Conservation (phyloP, 2,329 filamentous ascomycete species). For the Fusarium sp. region DNA sequence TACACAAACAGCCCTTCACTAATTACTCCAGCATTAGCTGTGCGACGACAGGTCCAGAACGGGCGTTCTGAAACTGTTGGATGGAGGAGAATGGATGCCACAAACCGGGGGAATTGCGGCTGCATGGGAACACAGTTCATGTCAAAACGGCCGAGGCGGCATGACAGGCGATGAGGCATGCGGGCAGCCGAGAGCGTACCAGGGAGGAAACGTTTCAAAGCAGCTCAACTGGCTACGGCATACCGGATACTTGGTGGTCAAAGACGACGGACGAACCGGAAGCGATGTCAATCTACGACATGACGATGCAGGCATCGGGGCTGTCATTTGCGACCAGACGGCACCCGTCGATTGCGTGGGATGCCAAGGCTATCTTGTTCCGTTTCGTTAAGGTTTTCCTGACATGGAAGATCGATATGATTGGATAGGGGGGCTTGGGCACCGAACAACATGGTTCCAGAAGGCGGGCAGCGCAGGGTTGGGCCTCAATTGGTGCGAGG, state of each 20-base stretch:
- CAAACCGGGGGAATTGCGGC: slow-evolving; percentile 26
- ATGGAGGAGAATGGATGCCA: slow-evolving; percentile 15
- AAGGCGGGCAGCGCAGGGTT: slow-evolving; percentile 43
- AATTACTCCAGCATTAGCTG: slow-evolving; percentile 13
- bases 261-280: slow-evolving; percentile 20
- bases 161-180: slow-evolving; percentile 35
- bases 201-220: slow-evolving; percentile 11
- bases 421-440: slow-evolving; percentile 43
- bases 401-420: slow-evolving; percentile 22
- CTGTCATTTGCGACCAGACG: slow-evolving; percentile 23
- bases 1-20: slow-evolving; percentile 5
- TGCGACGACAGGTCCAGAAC: slow-evolving; percentile 13
- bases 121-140: slow-evolving; percentile 35
- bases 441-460: slow-evolving; percentile 41
- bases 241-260: neutral
- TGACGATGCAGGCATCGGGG: slow-evolving; percentile 26
- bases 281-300: slow-evolving; percentile 6
- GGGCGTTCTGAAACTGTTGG: slow-evolving; percentile 14
- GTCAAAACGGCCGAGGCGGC: slow-evolving; percentile 30
- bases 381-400: slow-evolving; percentile 17
- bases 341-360: slow-evolving; percentile 21
- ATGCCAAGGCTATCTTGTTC: slow-evolving; percentile 25
- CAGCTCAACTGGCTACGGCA: neutral
- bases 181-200: slow-evolving; percentile 21
- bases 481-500: slow-evolving; percentile 52